These are phyloP conservation scores for Neurospora sp. DNA, from an alignment of 495 filamentous ascomycete genomes.

Conservation along the genomic window DNA sequence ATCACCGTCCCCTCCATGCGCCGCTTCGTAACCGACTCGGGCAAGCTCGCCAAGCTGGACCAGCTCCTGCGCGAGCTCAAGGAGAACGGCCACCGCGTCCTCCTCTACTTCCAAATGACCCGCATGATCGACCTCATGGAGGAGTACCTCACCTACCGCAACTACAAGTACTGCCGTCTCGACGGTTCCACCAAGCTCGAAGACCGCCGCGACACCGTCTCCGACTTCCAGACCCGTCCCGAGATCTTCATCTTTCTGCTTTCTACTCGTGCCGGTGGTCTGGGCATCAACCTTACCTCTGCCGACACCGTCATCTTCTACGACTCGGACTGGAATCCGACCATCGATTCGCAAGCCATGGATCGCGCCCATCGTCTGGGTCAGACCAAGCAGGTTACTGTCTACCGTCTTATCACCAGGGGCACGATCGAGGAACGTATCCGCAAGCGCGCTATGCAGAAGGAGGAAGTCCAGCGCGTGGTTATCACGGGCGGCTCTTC, in stretches of 20 bases:
- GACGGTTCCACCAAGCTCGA: constrained; percentile 98
- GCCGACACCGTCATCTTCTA: constrained; percentile 98
- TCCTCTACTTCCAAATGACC: constrained; percentile 99
- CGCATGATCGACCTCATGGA: constrained; percentile 99
- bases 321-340: constrained; percentile 98
- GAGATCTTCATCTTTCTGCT: constrained; percentile 96
- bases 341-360: constrained; percentile 98
- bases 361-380: constrained; percentile 96
- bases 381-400: constrained; percentile 90
- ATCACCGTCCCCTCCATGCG: constrained; percentile 97
- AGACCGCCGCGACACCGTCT: constrained; percentile 90
- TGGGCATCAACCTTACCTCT: constrained; percentile 93
- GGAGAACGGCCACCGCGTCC: constrained; percentile 82
- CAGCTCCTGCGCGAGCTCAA: constrained; percentile 79
- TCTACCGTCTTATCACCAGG: constrained; percentile 94
- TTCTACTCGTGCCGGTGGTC: constrained; percentile 89
- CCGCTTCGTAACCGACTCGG: constrained; percentile 94
- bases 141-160: constrained; percentile 95
- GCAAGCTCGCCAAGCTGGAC: constrained; percentile 90
- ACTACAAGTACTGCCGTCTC: constrained; percentile 95
- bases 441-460: constrained; percentile 92
- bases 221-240: constrained; percentile 85
- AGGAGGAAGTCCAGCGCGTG: constrained; percentile 97
- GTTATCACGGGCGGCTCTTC: constrained; percentile 80
- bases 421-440: constrained; percentile 98